Evolutionary conservation across 2,329 filamentous ascomycete species (phyloP).

Genomic region (Stagonosporopsis cucurbitacearum): DNA sequence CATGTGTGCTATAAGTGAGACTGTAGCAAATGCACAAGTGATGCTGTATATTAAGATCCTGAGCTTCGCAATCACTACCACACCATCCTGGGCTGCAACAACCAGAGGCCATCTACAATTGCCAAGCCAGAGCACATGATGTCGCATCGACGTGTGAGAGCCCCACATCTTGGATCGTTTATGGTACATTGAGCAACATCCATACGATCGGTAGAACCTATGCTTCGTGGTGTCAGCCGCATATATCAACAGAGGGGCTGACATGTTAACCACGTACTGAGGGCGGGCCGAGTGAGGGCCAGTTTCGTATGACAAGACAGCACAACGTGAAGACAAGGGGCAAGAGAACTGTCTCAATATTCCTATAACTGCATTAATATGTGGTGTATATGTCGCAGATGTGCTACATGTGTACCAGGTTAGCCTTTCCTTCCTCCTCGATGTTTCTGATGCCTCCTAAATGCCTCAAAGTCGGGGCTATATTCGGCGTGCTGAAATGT

Average conservation of each 20-base stretch:
- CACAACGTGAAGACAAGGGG: background rate
- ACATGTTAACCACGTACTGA: background rate
- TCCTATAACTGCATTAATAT: background rate
- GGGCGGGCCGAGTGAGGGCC: background rate
- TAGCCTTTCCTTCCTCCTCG: background rate
- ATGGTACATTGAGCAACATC: background rate
- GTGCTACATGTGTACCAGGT: background rate
- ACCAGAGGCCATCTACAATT: too few species aligned
- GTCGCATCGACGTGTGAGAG: too few species aligned
- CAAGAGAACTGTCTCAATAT: background rate
- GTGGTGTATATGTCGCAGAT: background rate
- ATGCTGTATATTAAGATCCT: too few species aligned
- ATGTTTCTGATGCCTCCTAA: background rate
- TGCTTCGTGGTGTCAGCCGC: too few species aligned
- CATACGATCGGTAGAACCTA: too few species aligned
- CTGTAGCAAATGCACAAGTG: too few species aligned
- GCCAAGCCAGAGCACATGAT: too few species aligned
- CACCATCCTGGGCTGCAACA: too few species aligned
- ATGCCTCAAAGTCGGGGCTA: too few species aligned
- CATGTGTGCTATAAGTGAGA: too few species aligned
- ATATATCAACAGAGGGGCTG: background rate
- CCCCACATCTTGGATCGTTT: too few species aligned
- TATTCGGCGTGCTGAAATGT: background rate
- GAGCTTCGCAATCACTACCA: too few species aligned
- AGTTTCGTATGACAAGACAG: background rate